These are phyloP conservation scores for Babesia gibsoni DNA, from an alignment of 169 alveolate species.

Conservation along the genomic window DNA sequence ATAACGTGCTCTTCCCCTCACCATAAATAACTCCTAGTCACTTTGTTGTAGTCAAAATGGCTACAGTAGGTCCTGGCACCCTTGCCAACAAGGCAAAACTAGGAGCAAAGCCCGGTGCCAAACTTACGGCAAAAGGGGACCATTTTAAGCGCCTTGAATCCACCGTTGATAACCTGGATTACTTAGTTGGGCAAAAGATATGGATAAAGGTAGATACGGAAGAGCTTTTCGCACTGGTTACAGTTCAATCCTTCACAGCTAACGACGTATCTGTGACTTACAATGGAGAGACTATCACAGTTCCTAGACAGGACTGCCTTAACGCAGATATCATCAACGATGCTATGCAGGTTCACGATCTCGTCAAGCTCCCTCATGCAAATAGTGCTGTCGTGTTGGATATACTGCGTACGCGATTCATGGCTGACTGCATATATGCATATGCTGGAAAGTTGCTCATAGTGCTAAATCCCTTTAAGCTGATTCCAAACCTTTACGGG, in stretches of 20 bases:
- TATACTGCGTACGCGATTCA: conserved; percentile 40
- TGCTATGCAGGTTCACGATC: conserved; percentile 32
- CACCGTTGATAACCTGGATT: conserved; percentile 54
- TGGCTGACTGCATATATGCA: conserved; percentile 57
- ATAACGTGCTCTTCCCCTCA: too few relatives aligned
- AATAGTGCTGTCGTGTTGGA: conserved; percentile 65
- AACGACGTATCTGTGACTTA: conserved; percentile 37
- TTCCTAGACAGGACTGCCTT: conserved; percentile 40
- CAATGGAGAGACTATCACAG: conserved; percentile 38
- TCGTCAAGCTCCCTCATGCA: conserved; percentile 64
- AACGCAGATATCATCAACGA: conserved; percentile 40
- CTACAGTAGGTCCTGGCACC: neutral
- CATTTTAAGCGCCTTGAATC: conserved; percentile 59
- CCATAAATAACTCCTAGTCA: too few relatives aligned
- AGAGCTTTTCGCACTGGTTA: conserved; percentile 51
- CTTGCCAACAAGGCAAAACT: conserved; percentile 14
- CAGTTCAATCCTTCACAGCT: conserved; percentile 43
- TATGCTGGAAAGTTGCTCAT: conserved; percentile 81
- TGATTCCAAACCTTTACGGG: conserved; percentile 75
- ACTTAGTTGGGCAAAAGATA: conserved; percentile 38
- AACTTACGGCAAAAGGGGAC: conserved; percentile 29
- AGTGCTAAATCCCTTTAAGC: conserved; percentile 79
- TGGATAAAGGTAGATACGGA: conserved; percentile 62
- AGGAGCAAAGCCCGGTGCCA: conserved; percentile 23
- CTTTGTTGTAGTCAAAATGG: neutral